phyloP scores from a whole-genome alignment of 805 yeast genomes.

The Jamesozyma gamospora region DNA sequence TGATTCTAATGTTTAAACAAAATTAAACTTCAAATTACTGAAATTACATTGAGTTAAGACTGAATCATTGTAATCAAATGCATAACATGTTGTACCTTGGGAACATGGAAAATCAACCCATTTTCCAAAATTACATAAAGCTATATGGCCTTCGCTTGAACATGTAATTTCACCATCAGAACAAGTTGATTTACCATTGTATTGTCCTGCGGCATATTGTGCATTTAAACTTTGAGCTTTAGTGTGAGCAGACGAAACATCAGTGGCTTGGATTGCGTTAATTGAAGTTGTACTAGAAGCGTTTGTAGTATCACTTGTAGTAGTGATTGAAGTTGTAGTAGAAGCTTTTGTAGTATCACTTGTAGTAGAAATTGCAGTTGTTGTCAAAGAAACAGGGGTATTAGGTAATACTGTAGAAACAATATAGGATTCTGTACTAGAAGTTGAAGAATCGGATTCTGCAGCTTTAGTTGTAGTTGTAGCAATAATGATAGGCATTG shows the following conservation, averaged over 20 bases:
- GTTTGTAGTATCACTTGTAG: constrained; percentile 4
- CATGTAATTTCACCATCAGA: constrained; percentile 45
- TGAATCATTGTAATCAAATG: constrained; percentile 34
- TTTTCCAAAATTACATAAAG: constrained; percentile 42
- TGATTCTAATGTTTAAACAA: constrained; percentile 12
- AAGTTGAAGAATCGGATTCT: constrained; percentile 1
- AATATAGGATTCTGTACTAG: constrained; percentile 5
- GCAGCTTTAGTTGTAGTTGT: constrained; percentile 3
- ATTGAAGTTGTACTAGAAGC: constrained; percentile 6
- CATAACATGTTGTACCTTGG: constrained; percentile 54
- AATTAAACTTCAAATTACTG: constrained; percentile 24
- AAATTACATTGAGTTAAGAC: constrained; percentile 45
- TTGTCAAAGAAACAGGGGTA: not conserved
- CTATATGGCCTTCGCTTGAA: constrained; percentile 39
- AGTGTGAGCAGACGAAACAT: constrained; percentile 29
- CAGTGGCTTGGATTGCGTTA: constrained; percentile 4
- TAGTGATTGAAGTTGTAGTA: not conserved
- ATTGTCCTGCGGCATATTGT: constrained; percentile 35
- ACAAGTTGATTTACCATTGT: constrained; percentile 37
- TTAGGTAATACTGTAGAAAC: not conserved
- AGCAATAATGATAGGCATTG: not conserved
- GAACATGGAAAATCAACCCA: constrained; percentile 54
- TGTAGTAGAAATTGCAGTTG: not conserved
- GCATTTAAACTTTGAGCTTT: constrained; percentile 38
- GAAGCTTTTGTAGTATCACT: constrained; percentile 8